Conservation (phyloP, 177 flowering plant genomes). For the Vitis hybrid region DNA sequence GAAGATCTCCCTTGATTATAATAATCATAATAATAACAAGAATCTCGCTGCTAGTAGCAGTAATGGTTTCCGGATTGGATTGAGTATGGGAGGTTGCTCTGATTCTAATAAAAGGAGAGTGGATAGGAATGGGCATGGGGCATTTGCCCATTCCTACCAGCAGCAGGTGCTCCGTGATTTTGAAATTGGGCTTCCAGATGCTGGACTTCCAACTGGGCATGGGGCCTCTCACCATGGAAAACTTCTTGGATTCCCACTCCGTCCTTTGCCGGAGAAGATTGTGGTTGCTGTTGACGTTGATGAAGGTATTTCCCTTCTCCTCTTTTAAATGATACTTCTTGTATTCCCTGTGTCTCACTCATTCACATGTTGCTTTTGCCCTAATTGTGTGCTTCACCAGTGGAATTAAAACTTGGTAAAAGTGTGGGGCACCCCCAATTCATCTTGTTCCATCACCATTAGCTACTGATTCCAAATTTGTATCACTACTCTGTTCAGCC, state of each 20-base stretch:
- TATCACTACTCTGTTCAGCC: not conserved
- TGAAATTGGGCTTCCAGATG: slow-evolving; percentile 15
- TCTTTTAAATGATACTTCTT: not conserved
- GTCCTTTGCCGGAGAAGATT: slow-evolving; percentile 37
- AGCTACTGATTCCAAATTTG: not conserved
- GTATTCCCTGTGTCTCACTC: not conserved
- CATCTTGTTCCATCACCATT: too few species aligned
- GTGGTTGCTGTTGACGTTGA: slow-evolving; percentile 94
- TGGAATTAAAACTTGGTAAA: too few species aligned
- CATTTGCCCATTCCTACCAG: slow-evolving; percentile 29
- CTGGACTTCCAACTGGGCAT: slow-evolving; percentile 23
- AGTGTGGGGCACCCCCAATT: too few species aligned
- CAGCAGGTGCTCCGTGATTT: slow-evolving; percentile 28
- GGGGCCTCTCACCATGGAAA: slow-evolving; percentile 26
- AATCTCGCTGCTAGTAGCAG: not conserved
- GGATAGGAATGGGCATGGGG: slow-evolving; percentile 24
- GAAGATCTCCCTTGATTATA: slow-evolving; percentile 7
- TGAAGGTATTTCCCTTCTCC: slow-evolving; percentile 54
- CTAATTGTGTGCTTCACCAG: too few species aligned
- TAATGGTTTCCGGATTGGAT: slow-evolving; percentile 13
- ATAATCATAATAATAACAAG: not conserved
- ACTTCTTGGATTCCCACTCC: slow-evolving; percentile 31
- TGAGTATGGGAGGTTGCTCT: slow-evolving; percentile 31
- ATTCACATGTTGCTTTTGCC: too few species aligned
- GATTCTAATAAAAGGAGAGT: slow-evolving; percentile 10